Percentiles rank a stretch among this genome's conserved stretches.
Evolutionary conservation across 129 eudicot species (phyloP).

Genomic region (Centella asiatica): DNA sequence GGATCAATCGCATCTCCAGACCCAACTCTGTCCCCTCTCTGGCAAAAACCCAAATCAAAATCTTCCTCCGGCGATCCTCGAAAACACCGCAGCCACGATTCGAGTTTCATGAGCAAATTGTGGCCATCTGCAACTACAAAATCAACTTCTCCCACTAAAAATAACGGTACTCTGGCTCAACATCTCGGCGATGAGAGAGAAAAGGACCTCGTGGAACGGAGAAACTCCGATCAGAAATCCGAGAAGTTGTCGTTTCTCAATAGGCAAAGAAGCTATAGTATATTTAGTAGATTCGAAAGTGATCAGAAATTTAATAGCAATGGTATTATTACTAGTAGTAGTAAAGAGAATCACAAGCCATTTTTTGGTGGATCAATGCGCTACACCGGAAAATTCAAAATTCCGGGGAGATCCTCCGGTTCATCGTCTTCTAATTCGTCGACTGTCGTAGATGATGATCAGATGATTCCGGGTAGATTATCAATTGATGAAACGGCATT

Average conservation of each 20-base stretch:
- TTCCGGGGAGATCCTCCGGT: conserved; percentile 32
- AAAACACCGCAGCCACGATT: conserved; percentile 30
- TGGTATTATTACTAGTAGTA: background rate
- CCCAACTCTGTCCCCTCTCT: conserved; percentile 19
- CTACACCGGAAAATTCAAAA: conserved; percentile 37
- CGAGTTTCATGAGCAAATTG: conserved; percentile 46
- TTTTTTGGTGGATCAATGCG: conserved; percentile 44
- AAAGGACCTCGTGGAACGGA: conserved; percentile 8
- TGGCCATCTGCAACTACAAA: conserved; percentile 57
- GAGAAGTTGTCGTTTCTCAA: conserved; percentile 16
- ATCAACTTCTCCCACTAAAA: conserved; percentile 13
- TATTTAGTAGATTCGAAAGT: conserved; percentile 32
- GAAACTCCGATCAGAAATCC: background rate
- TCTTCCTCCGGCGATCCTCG: conserved; percentile 21
- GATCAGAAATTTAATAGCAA: background rate
- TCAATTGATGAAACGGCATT: conserved; percentile 55
- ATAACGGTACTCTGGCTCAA: conserved; percentile 31
- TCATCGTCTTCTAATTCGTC: conserved; percentile 24
- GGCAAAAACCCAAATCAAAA: conserved; percentile 22
- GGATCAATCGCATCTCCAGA: conserved; percentile 19
- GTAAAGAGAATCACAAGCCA: conserved; percentile 40
- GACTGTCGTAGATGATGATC: conserved; percentile 15
- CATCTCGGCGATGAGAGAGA: conserved; percentile 30
- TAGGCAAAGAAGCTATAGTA: conserved; percentile 37
- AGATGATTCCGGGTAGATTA: conserved; percentile 49